Conservation (phyloP, 495 filamentous ascomycete genomes). For the Daldinia loculata region DNA sequence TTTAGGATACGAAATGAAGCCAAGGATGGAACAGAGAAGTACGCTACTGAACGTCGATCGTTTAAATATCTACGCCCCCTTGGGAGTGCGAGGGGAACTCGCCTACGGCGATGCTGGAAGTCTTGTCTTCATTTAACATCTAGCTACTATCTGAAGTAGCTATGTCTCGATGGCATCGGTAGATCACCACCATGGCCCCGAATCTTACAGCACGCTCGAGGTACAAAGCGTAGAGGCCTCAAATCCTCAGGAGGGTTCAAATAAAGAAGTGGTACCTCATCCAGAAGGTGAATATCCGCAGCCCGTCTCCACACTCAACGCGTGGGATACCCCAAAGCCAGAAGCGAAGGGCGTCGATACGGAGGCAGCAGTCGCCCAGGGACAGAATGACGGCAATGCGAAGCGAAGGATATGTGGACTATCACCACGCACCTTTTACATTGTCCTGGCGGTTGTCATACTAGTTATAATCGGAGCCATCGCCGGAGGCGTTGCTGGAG, state of each 20-base stretch:
- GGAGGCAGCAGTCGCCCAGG: slow-evolving; percentile 1
- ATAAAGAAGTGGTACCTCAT: slow-evolving; percentile 30
- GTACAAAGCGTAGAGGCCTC: slow-evolving; percentile 21
- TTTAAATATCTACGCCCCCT: slow-evolving; percentile 5
- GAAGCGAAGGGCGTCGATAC: slow-evolving; percentile 1
- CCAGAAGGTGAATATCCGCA: slow-evolving; percentile 30
- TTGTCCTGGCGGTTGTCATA: slow-evolving; percentile 19
- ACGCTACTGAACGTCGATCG: background rate
- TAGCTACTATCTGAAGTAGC: slow-evolving; percentile 13
- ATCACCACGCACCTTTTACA: slow-evolving; percentile 21
- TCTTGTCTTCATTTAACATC: slow-evolving; percentile 13
- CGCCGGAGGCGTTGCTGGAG: slow-evolving; percentile 33
- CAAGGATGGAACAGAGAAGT: slow-evolving; percentile 1
- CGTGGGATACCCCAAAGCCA: slow-evolving; percentile 11
- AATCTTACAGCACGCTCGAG: slow-evolving; percentile 40
- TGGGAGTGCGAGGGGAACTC: slow-evolving; percentile 1
- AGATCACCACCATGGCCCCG: slow-evolving; percentile 18
- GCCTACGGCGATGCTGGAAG: background rate
- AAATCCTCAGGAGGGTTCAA: slow-evolving; percentile 8
- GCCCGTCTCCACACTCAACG: slow-evolving; percentile 4
- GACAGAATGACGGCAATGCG: background rate
- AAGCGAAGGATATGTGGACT: slow-evolving; percentile 30
- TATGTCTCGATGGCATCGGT: slow-evolving; percentile 40
- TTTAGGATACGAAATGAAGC: slow-evolving; percentile 7
- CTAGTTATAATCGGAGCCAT: slow-evolving; percentile 26